These are phyloP conservation scores for Cladosporium cucumerinum DNA, from an alignment of 2,329 filamentous ascomycete genomes.

Conservation along the genomic window DNA sequence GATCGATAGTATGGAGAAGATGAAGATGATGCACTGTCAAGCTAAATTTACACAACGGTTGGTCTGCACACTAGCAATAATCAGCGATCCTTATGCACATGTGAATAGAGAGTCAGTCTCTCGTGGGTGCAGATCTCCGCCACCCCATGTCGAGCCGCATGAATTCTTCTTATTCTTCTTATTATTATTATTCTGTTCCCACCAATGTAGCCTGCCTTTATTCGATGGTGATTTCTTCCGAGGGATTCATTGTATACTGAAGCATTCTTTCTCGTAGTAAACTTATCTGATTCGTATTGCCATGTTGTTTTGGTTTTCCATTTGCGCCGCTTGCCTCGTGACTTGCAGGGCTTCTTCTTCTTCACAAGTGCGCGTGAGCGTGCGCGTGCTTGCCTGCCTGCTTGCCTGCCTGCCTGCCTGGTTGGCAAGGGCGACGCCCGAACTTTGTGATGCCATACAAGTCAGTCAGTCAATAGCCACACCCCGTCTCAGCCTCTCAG, in stretches of 20 bases:
- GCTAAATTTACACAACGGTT: not conserved
- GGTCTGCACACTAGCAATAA: not conserved
- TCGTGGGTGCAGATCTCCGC: not conserved
- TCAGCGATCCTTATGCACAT: not conserved
- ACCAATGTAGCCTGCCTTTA: not conserved
- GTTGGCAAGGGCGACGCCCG: conserved; percentile 3
- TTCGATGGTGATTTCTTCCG: too few species aligned
- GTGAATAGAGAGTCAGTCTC: not conserved
- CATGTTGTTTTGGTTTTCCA: not conserved
- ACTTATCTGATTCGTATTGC: too few species aligned
- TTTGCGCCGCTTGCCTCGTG: not conserved
- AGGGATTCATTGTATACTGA: too few species aligned
- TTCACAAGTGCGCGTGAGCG: not conserved
- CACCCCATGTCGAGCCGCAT: not conserved
- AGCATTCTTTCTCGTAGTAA: too few species aligned
- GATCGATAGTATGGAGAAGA: not conserved
- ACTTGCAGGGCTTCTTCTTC: not conserved
- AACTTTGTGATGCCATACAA: conserved; percentile 8
- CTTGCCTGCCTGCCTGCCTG: too few species aligned
- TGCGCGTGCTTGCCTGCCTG: too few species aligned
- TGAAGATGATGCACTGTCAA: not conserved
- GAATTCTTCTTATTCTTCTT: not conserved
- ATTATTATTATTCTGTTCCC: too few species aligned
- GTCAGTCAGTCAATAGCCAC: not conserved
- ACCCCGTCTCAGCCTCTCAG: not conserved